Evolutionary conservation across 108 stramenopile genomes (phyloP), one percentile per base, ranked within the genome.

Genomic region (Fragilariopsis cylindrus): DNA sequence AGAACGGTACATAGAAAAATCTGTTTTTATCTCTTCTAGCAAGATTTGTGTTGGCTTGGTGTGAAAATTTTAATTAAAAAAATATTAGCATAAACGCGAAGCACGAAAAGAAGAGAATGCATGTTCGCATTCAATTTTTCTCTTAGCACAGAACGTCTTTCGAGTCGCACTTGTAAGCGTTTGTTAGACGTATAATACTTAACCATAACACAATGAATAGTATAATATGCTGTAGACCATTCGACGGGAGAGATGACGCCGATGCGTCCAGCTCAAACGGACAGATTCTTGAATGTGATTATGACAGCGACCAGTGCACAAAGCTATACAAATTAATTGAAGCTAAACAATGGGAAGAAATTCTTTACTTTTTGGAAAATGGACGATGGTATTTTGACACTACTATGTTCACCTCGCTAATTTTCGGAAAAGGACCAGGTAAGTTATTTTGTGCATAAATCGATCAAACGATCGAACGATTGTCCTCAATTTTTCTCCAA

Each of bases 321-420:
- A 82, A 86, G 58, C 72, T 93, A 11, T 93, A 90, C 77, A 76
- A 82, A 54, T 74, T 79, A 55, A 81, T 93, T 53, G 88, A 93
- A 66, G 78, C 80, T 64, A 83, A 89, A 70, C 79, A 85, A 53
- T 93, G 89, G 89, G 81, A 87, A 49, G 83, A 72, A 6, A 86
- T 85, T 6, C 48, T 81, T 16, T 75, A 80, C 45, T 85, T 81
- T 55, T 62, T 85, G 67, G 74, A 74, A 65, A 77, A 77, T 40
- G 71, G 64, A 4, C 78, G 70, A 39, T 81, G 74, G 74, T 71
- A 69, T 21, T 63, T 63, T 45, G 69, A 57, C 66, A 52, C 57
- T 15, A 60, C 63, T 39, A 44, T 15, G 42, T 39, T 74, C 12
- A 77, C 43, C 76, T 87, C 60, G 62, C 66, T 39, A 62, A 69